A percentile compares a stretch with the other conserved stretches of the same genome.
Conservation (phyloP, 306 rosid genomes). For the Corylus americana region DNA sequence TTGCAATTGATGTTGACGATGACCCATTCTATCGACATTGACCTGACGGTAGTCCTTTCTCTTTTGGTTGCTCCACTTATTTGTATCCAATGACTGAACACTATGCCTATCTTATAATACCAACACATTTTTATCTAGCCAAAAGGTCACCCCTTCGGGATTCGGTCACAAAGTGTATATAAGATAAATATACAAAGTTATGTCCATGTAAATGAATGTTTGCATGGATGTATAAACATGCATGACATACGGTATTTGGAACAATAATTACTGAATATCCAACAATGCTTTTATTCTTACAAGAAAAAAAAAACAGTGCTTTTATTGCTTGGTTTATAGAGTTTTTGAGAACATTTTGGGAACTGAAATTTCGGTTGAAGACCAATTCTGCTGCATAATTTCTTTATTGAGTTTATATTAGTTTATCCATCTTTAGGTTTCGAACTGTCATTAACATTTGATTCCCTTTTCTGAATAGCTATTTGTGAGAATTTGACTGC, state of each 20-base stretch:
- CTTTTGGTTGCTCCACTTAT: too few species aligned
- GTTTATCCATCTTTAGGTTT: conserved; percentile 13
- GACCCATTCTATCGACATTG: too few species aligned
- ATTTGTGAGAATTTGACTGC: conserved; percentile 68
- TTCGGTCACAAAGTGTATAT: too few species aligned
- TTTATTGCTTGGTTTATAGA: background rate
- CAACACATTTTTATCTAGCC: too few species aligned
- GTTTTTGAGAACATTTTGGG: background rate
- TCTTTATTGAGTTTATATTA: conserved; percentile 1
- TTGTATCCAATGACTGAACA: too few species aligned
- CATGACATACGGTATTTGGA: background rate
- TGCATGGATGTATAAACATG: background rate
- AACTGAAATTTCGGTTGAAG: background rate
- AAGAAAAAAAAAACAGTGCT: background rate
- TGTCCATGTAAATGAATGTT: too few species aligned
- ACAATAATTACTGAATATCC: background rate
- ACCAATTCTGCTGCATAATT: background rate
- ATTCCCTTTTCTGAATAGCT: conserved; percentile 44
- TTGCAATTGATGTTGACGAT: too few species aligned
- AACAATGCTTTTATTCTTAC: background rate
- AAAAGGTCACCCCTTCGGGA: too few species aligned
- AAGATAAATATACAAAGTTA: too few species aligned
- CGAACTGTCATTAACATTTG: conserved; percentile 6
- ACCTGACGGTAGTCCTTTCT: too few species aligned
- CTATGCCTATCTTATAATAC: too few species aligned